Evolutionary conservation across 805 yeast genomes (phyloP), one percentile per base, ranked within the genome.

Genomic region (Candida khao-thaluensis): DNA sequence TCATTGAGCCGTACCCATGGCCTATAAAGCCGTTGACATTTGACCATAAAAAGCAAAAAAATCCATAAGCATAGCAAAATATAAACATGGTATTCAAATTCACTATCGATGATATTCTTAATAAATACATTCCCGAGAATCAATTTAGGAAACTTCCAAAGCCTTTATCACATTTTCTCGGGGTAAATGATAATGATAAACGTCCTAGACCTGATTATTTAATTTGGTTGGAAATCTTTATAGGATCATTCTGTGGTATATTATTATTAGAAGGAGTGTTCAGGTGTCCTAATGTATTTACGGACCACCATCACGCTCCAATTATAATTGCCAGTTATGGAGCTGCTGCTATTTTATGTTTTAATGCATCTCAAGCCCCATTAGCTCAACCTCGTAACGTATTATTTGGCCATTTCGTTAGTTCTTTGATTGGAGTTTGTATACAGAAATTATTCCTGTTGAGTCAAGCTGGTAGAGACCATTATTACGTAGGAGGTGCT

Each of bases 301-400:
- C 58, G 3, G 33, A 45, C 15, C 69, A 66, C 42, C 65, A 68
- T 49, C 62, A 69, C 51, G 71, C 76, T 0, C 80, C 81, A 3
- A 50, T 65, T 8, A 64, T 77, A n/a, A 60, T 76, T 27, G 81
- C 81, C 2, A 62, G 72, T 45, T 76, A 76, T 47, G 87, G 82
- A 0, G 88, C 88, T 0, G 63, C 81, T 2, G 82, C 85, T 1
- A 72, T 81, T 24, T 60, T 81, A 9, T 60, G 76, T 29, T 81
- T 74, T 57, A 81, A 80, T 51, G 72, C 76, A 1, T 59, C 64
- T n/a, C 68, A 55, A 15, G 72, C 74, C 0, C 86, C 87, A 1
- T 57, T 81, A 32, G 77, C 85, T 1, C 87, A 81, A 59, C 87
- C 88, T 0, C 56, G 86, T 33, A 77, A 75, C 51, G 60, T 80